A percentile compares a stretch with the other conserved stretches of the same genome.
Evolutionary conservation across 345 rosid genomes (phyloP).

Genomic region (Barbarea vulgaris): DNA sequence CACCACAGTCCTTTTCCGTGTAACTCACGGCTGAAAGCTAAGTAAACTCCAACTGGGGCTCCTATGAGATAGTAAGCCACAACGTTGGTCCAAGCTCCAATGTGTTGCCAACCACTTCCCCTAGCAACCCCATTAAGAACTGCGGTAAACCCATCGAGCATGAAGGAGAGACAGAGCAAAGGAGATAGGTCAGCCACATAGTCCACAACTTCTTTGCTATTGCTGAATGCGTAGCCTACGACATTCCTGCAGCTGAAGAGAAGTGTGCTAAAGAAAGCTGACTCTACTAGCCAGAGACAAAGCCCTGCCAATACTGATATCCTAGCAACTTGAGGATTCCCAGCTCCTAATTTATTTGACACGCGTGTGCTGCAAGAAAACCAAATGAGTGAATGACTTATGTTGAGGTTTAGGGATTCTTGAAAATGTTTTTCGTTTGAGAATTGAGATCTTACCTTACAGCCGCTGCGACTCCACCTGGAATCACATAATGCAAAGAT

Average conservation of each 20-base stretch:
- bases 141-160: conserved; percentile 40
- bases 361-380: conserved; percentile 45
- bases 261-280: conserved; percentile 30
- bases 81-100: conserved; percentile 43
- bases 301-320: conserved; percentile 27
- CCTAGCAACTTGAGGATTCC: conserved; percentile 24
- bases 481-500: conserved; percentile 39
- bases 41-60: conserved; percentile 43
- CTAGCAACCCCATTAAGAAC: conserved; percentile 45
- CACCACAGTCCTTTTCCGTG: conserved; percentile 49
- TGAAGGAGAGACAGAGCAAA: conserved; percentile 42
- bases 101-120: conserved; percentile 50
- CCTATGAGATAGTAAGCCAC: conserved; percentile 43
- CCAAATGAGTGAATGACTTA: not conserved
- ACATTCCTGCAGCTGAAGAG: conserved; percentile 35
- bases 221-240: conserved; percentile 25
- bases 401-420: not conserved
- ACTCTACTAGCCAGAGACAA: conserved; percentile 33
- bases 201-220: conserved; percentile 30
- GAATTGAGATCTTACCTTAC: conserved; percentile 34
- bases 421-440: not conserved
- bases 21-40: conserved; percentile 35
- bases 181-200: conserved; percentile 43
- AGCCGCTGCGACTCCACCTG: conserved; percentile 42
- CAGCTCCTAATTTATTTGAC: conserved; percentile 53